phyloP scores from a whole-genome alignment of 306 rosid genomes.

The Inga laurina region DNA sequence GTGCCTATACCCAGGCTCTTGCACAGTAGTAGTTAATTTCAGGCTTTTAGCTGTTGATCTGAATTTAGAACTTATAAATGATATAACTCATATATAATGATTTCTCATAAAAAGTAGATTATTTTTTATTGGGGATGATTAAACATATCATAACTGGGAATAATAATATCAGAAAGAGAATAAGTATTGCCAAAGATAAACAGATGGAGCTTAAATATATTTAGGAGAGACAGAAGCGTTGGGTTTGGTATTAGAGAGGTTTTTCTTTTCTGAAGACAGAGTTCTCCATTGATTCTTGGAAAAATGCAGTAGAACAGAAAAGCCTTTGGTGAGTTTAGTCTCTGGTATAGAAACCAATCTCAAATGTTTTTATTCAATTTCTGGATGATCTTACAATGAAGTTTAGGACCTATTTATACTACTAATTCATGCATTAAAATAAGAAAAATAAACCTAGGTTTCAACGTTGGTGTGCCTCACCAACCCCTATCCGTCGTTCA shows the following conservation, averaged over 20 bases:
- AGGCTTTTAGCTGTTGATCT: background rate
- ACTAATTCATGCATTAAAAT: too few relatives aligned
- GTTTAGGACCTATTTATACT: too few relatives aligned
- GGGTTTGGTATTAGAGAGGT: constrained; percentile 25
- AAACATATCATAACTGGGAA: constrained; percentile 1
- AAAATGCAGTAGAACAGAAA: too few relatives aligned
- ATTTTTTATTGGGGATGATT: background rate
- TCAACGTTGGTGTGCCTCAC: too few relatives aligned
- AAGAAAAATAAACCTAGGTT: too few relatives aligned
- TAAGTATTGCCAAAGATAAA: constrained; percentile 1
- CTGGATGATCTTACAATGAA: too few relatives aligned
- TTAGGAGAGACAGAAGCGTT: constrained; percentile 28
- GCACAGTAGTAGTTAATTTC: background rate
- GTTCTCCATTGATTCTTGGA: constrained; percentile 22
- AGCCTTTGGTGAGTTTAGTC: too few relatives aligned
- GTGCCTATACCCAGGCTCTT: background rate
- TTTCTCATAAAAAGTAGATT: background rate
- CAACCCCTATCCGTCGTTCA: too few relatives aligned
- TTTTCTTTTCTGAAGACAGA: constrained; percentile 27
- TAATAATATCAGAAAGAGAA: background rate
- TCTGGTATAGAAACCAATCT: too few relatives aligned
- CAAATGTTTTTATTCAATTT: too few relatives aligned
- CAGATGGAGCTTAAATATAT: background rate
- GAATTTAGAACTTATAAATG: background rate
- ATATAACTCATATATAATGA: background rate